Evolutionary conservation across 768 basidiomycete genomes (phyloP), one percentile per base, ranked within the genome.

Genomic region (Suillus subaureus): DNA sequence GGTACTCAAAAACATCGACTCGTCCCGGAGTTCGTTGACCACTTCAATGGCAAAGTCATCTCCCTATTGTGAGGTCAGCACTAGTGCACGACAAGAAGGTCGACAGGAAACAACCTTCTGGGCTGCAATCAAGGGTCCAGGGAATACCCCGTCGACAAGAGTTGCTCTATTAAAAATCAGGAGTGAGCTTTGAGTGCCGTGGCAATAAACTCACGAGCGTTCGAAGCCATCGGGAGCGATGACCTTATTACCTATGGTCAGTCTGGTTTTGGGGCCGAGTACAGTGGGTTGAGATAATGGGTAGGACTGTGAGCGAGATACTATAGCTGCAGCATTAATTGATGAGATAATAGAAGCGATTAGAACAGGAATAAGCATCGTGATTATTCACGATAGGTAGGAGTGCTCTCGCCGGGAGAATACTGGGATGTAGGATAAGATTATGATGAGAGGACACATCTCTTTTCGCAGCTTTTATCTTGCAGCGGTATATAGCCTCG

Each of bases 171-270:
- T 16, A 8, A 23, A 26, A 5, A 54, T 67, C 26, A 64, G 28
- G 13, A n/a, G 43, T 28, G n/a, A 47, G 6, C 61, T 16, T 33
- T 28, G 31, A 26, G 18, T 28, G 16, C 33, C 35, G 11, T 66
- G 5, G 16, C 11, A 6, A 28, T 18, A 18, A n/a, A 75, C 82
- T 61, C 39, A 81, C 81, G 78, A 75, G 73, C 68, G 69, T 23
- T 63, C 64, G 64, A 80, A 85, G n/a, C 84, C 84, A 73, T 85
- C 85, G 6, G 85, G 85, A 26, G 81, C 64, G 64, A 85, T 78
- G 26, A 70, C 57, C 43, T 71, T 71, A 67, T 84, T 84, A 7
- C 74, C 72, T 55, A 85, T 74, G 18, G 73, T 63, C 13, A 85
- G 40, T 7, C 76, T 70, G 3, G 74, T 28, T n/a, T 61, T 11